phyloP scores from a whole-genome alignment of 139 green algal species.

The Zygnema circumcarinatum region DNA sequence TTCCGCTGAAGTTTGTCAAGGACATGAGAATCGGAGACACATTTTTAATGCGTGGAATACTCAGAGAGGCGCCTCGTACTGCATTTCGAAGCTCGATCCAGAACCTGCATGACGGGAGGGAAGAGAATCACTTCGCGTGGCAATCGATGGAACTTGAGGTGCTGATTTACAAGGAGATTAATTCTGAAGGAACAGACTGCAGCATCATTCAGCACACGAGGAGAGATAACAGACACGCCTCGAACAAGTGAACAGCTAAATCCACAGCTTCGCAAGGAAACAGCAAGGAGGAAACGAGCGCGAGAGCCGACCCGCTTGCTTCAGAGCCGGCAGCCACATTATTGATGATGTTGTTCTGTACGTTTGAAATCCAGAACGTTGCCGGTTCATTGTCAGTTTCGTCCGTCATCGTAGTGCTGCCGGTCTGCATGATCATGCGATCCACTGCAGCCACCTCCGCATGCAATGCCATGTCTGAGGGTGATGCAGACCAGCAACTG shows the following conservation, averaged over 20 bases:
- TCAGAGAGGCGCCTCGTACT: neutral
- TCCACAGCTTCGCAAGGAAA: neutral
- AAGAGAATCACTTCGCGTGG: neutral
- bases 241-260: neutral
- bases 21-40: neutral
- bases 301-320: slow-evolving; percentile 45
- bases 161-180: no score
- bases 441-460: neutral
- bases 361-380: slow-evolving; percentile 82
- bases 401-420: neutral
- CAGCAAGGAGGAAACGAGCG: neutral
- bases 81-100: slow-evolving; percentile 55
- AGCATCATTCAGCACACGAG: no score
- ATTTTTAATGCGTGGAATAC: neutral
- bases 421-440: neutral
- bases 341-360: slow-evolving; percentile 70
- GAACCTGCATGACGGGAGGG: slow-evolving; percentile 17
- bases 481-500: slow-evolving; percentile 9
- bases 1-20: slow-evolving; percentile 33
- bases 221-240: neutral
- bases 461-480: neutral
- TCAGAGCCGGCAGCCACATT: slow-evolving; percentile 65
- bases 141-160: neutral
- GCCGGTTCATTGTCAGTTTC: slow-evolving; percentile 77
- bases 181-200: neutral